Conservation (phyloP, 148 eudicot genomes). For the Chenopodium suecicum region DNA sequence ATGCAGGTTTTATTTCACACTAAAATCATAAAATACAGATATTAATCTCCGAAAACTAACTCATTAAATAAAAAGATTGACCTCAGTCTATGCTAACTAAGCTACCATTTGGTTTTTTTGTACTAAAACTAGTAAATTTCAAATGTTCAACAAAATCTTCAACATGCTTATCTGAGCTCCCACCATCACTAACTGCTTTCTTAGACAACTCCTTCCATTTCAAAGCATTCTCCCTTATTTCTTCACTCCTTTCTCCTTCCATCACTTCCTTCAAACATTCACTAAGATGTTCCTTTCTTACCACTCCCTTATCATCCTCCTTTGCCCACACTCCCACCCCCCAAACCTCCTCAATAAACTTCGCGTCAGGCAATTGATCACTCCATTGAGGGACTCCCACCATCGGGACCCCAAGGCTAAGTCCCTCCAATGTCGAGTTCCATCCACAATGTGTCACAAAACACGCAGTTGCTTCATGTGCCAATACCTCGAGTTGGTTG, state of each 20-base stretch:
- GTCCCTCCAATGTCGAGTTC: slow-evolving; percentile 69
- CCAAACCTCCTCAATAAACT: slow-evolving; percentile 61
- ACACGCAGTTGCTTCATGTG: slow-evolving; percentile 48
- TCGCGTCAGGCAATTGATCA: slow-evolving; percentile 56
- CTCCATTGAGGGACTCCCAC: slow-evolving; percentile 59
- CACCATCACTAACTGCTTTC: slow-evolving; percentile 42
- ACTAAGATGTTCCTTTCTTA: slow-evolving; percentile 33
- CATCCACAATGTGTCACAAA: slow-evolving; percentile 71
- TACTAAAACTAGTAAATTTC: neutral
- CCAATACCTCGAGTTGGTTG: slow-evolving; percentile 52
- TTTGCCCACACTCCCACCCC: slow-evolving; percentile 49
- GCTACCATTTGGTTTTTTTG: neutral
- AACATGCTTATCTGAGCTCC: slow-evolving; percentile 37
- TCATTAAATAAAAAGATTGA: neutral
- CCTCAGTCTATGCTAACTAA: neutral
- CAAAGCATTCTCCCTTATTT: slow-evolving; percentile 34
- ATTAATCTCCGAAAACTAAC: too few species aligned
- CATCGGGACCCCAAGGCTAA: slow-evolving; percentile 56
- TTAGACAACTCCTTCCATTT: slow-evolving; percentile 40
- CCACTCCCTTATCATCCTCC: slow-evolving; percentile 41
- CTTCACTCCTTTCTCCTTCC: slow-evolving; percentile 40
- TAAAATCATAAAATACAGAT: too few species aligned
- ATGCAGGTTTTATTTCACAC: too few species aligned
- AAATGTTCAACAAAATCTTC: slow-evolving; percentile 38
- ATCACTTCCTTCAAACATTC: slow-evolving; percentile 39